A percentile compares a stretch with the other conserved stretches of the same genome.
These are phyloP conservation scores for Prunus davidiana DNA, from an alignment of 306 rosid species.

Conservation along the genomic window DNA sequence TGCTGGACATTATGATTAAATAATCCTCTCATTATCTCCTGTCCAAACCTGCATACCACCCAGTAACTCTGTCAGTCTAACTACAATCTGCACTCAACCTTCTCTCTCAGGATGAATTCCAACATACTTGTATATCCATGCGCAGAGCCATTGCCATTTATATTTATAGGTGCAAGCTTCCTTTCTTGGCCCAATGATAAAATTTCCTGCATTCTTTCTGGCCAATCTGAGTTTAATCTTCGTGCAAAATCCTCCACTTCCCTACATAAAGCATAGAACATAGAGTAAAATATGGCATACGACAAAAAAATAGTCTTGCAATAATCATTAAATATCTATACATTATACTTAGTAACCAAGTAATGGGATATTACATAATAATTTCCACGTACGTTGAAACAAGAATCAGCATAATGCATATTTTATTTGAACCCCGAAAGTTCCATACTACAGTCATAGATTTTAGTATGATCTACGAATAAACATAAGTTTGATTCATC, in stretches of 20 bases:
- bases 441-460: background rate
- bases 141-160: constrained; percentile 60
- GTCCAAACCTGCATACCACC: constrained; percentile 55
- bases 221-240: constrained; percentile 87
- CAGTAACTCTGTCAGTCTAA: background rate
- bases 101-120: background rate
- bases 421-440: background rate
- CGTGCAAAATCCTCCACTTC: constrained; percentile 95
- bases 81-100: background rate
- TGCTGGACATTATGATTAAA: constrained; percentile 17
- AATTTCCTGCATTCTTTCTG: constrained; percentile 86
- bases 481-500: constrained; percentile 4
- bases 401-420: background rate
- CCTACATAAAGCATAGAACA: constrained; percentile 31
- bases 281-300: background rate
- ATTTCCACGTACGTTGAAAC: background rate
- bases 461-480: background rate
- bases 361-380: background rate
- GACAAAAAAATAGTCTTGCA: background rate
- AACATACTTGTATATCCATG: constrained; percentile 52
- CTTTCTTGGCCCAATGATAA: constrained; percentile 74
- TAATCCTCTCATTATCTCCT: constrained; percentile 48
- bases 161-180: constrained; percentile 52
- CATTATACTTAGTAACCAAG: background rate
- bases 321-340: background rate